phyloP scores from a whole-genome alignment of 2,329 filamentous ascomycete genomes.

The Fusarium sambucinum region DNA sequence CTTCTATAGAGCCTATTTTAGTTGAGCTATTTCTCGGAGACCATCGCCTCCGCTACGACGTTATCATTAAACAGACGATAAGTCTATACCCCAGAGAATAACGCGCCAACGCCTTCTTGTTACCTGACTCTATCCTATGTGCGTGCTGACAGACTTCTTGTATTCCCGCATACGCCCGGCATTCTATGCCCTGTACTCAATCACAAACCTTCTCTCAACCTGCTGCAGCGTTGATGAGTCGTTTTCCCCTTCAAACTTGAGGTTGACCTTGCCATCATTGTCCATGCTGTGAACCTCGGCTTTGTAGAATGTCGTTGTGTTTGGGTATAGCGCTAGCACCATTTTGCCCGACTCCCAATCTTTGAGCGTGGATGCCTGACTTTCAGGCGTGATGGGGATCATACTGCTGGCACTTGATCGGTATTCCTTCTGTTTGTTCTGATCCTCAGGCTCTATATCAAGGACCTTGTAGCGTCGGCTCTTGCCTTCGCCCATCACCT shows the following conservation, averaged over 20 bases:
- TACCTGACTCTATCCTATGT: too few species aligned
- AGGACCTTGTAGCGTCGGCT: conserved; percentile 83
- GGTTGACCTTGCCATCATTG: conserved; percentile 65
- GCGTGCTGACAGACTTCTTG: too few species aligned
- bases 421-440: conserved; percentile 75
- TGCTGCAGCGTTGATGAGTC: conserved; percentile 79
- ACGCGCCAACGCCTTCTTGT: background rate
- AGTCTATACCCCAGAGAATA: conserved; percentile 14
- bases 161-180: too few species aligned
- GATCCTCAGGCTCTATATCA: conserved; percentile 81
- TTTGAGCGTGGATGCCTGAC: conserved; percentile 62
- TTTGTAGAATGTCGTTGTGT: conserved; percentile 88
- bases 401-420: conserved; percentile 79
- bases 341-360: conserved; percentile 76
- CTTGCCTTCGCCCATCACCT: conserved; percentile 80
- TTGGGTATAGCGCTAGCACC: conserved; percentile 82
- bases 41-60: conserved; percentile 4
- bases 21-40: background rate
- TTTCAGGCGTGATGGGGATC: conserved; percentile 76
- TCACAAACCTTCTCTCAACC: conserved; percentile 80
- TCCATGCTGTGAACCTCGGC: conserved; percentile 82
- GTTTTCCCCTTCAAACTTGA: conserved; percentile 85
- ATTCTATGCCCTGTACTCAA: conserved; percentile 70
- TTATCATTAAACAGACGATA: conserved; percentile 20
- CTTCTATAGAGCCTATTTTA: background rate